These are phyloP conservation scores for Magnusiomyces sp. DNA, from an alignment of 1,139 yeast genomes.

Conservation along the genomic window DNA sequence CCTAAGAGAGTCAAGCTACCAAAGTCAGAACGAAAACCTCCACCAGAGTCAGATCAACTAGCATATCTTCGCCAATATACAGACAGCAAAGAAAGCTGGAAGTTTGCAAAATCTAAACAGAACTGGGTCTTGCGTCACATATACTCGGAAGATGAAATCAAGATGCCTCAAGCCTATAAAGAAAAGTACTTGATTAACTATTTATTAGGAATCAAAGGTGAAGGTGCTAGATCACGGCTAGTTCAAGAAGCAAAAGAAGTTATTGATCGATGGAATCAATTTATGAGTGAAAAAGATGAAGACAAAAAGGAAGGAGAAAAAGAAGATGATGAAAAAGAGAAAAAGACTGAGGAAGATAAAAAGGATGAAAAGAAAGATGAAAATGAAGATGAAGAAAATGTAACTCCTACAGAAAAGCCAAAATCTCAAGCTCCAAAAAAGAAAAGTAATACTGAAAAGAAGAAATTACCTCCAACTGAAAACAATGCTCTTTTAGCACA, in stretches of 20 bases:
- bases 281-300: constrained; percentile 30
- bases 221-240: constrained; percentile 52
- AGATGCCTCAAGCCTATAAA: constrained; percentile 46
- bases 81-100: constrained; percentile 63
- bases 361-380: constrained; percentile 3
- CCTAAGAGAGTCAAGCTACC: constrained; percentile 73
- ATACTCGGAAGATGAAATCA: constrained; percentile 20
- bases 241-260: constrained; percentile 43
- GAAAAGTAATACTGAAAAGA: constrained; percentile 30
- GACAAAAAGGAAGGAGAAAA: constrained; percentile 17
- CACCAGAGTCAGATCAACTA: constrained; percentile 76
- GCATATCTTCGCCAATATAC: constrained; percentile 61
- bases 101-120: constrained; percentile 88
- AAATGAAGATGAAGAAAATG: constrained; percentile 10
- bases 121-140: constrained; percentile 81
- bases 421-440: constrained; percentile 32
- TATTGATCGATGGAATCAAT: constrained; percentile 49
- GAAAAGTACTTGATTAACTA: constrained; percentile 45
- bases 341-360: not conserved
- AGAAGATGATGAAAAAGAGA: not conserved
- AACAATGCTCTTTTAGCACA: constrained; percentile 28
- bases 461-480: constrained; percentile 24
- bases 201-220: constrained; percentile 61
- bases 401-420: constrained; percentile 24
- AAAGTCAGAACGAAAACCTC: constrained; percentile 62